Evolutionary conservation across 495 filamentous ascomycete species (phyloP), one percentile per base, ranked within the genome.

Genomic region (Filosporella fistucella): DNA sequence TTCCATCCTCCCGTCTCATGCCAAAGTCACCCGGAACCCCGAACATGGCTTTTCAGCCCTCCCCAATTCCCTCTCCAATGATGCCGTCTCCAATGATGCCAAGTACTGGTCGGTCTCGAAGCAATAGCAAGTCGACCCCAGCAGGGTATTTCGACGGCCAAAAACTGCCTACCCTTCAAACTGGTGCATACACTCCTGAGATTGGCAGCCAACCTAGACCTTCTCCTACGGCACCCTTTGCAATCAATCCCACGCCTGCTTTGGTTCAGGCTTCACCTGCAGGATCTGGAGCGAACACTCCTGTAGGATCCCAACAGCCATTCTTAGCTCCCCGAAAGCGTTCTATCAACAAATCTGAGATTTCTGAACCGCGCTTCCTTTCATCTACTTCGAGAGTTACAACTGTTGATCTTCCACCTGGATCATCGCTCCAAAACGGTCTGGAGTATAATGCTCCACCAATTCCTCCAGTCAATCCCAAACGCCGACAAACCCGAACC

Each of bases 351-450:
- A 89, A 91, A 58, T 68, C 74, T 26, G 78, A 85, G 22, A 94
- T 96, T 30, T 91, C 88, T 2, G 89, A 93, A 53, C 89, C 89
- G 0, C 86, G 76, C 0, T 85, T 95, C 46, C 63, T 91, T n/a
- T 86, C 79, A 26, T 78, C 75, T 17, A 93, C 88, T 8, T 89
- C 83, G 9, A 82, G 81, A 34, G 76, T 93, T 13, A 78, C 82
- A 3, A 81, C 79, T 0, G 72, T 86, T 11, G 74, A 76, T 30
- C 68, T 88, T 2, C 82, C 82, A 2, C 54, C 71, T 50, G 67
- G 72, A 44, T 56, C 75, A 37, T 52, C 42, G 37, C 47, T 55
- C 34, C 52, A 43, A 28, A 59, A 58, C 24, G 54, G 54, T 7
- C 45, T 44, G 12, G 55, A 61, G 3, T 52, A 65, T 21, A 18